A percentile compares a stretch with the other conserved stretches of the same genome.
Evolutionary conservation across 805 yeast species (phyloP).

Genomic region (Candida piceae): DNA sequence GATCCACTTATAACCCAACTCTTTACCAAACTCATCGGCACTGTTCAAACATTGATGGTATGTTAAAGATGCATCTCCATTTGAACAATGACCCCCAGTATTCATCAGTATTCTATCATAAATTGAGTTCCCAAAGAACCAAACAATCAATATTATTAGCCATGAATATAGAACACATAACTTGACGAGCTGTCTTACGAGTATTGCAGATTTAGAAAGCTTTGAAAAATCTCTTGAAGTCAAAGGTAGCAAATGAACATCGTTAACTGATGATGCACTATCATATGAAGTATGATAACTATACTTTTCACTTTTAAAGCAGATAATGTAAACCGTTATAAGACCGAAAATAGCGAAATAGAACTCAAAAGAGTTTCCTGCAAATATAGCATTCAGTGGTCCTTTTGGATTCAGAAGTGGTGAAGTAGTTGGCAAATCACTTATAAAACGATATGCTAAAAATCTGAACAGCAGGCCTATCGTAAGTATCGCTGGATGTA

Average conservation of each 20-base stretch:
- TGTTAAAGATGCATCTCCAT: constrained; percentile 12
- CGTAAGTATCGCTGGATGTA: constrained; percentile 13
- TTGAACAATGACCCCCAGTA: constrained; percentile 37
- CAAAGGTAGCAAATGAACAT: constrained; percentile 11
- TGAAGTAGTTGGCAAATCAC: constrained; percentile 5
- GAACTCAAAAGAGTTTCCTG: constrained; percentile 27
- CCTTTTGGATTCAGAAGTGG: constrained; percentile 21
- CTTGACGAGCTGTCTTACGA: constrained; percentile 17
- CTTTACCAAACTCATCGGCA: neutral
- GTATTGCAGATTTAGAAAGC: constrained; percentile 2
- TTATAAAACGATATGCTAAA: neutral
- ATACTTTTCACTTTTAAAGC: constrained; percentile 1
- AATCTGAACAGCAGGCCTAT: constrained; percentile 10
- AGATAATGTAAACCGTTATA: constrained; percentile 6
- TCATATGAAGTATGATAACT: neutral
- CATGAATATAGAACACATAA: constrained; percentile 16
- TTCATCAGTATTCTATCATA: constrained; percentile 28
- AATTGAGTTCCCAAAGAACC: constrained; percentile 32
- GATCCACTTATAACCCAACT: constrained; percentile 28
- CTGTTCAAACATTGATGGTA: constrained; percentile 18
- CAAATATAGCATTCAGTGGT: constrained; percentile 23
- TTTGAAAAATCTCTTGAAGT: constrained; percentile 6
- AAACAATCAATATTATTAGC: constrained; percentile 20
- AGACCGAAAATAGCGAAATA: constrained; percentile 11
- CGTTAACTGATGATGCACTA: neutral